A percentile compares a stretch with the other conserved stretches of the same genome.
Evolutionary conservation across 2,329 filamentous ascomycete species (phyloP).

Genomic region (Fusarium burgessii): DNA sequence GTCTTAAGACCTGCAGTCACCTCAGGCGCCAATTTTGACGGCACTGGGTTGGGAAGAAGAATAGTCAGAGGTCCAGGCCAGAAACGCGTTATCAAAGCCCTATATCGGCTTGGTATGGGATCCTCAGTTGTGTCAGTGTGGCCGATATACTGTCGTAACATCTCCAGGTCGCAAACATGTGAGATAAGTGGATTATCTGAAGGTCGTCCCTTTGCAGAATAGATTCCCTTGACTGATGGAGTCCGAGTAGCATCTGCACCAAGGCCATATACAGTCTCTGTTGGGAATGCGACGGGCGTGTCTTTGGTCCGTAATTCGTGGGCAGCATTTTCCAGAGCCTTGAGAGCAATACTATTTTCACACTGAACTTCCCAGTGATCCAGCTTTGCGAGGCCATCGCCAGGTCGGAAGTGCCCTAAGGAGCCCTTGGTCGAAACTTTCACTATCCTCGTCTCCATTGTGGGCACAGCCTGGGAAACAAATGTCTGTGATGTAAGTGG

Average conservation of each 20-base stretch:
- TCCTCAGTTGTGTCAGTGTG: constrained; percentile 47
- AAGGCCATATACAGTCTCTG: constrained; percentile 96
- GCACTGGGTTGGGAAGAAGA: constrained; percentile 79
- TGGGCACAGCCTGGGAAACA: constrained; percentile 22
- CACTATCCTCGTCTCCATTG: constrained; percentile 58
- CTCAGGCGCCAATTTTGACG: constrained; percentile 82
- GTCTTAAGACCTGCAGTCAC: constrained; percentile 88
- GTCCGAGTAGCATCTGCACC: constrained; percentile 95
- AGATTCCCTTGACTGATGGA: constrained; percentile 89
- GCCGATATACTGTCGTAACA: constrained; percentile 75
- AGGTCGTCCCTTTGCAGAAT: constrained; percentile 87
- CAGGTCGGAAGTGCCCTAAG: constrained; percentile 52
- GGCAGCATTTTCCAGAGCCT: constrained; percentile 72
- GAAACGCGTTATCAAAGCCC: constrained; percentile 81
- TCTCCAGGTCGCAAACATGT: constrained; percentile 84
- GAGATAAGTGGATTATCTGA: constrained; percentile 96
- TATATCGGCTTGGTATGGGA: constrained; percentile 79
- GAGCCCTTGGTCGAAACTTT: constrained; percentile 49
- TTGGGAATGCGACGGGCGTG: constrained; percentile 92
- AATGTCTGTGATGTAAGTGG: constrained; percentile 47
- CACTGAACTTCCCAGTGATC: constrained; percentile 58
- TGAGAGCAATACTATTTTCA: constrained; percentile 49
- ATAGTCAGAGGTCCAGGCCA: constrained; percentile 97
- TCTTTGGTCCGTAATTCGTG: constrained; percentile 72
- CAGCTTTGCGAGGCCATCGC: constrained; percentile 49